Evolutionary conservation across 2,329 filamentous ascomycete species (phyloP), one percentile per base, ranked within the genome.

Genomic region (Colletotrichum higginsianum): DNA sequence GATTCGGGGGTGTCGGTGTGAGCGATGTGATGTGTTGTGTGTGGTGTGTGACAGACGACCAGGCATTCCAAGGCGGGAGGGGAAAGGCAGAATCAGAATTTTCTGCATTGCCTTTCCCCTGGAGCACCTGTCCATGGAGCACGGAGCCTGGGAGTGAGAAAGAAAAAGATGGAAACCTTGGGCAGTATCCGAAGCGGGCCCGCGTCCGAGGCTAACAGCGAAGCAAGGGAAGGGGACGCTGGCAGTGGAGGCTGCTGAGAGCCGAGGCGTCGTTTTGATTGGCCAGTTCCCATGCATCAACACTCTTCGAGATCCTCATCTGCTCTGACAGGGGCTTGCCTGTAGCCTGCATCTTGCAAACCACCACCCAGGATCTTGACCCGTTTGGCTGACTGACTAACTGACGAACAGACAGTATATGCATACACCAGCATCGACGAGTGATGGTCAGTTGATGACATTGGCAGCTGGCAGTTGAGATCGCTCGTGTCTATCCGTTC

Each of bases 11-110:
- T 50, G 44, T 53, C 52, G 44, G 23, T 62, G 65, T 63, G 55
- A 40, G 55, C 38, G 50, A 61, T 23, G 47, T 62, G 58, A 55
- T 30, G 52, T 49, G 44, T 64, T 53, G 55, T 56, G 56, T 50
- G 66, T 57, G 62, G 40, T 53, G 62, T 42, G 56, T 50, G 60
- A 57, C 56, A 60, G 53, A 61, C 67, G 53, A 57, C 58, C 69
- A 52, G 57, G 58, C 58, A 64, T 49, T 68, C 42, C 50, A 21
- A 52, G 38, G 57, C 49, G 68, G 46, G 52, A 58, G 55, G 50
- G 30, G 66, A 58, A 53, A 47, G 38, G 64, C 62, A 67, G 57
- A 67, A 71, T 62, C 64, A 35, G 42, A 67, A 56, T 67, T 58
- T 58, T 56, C 57, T 68, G 66, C 46, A 40, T 67, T 71, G 64